Conservation (phyloP, 305 asterid species). For the Fraxinus ornus region DNA sequence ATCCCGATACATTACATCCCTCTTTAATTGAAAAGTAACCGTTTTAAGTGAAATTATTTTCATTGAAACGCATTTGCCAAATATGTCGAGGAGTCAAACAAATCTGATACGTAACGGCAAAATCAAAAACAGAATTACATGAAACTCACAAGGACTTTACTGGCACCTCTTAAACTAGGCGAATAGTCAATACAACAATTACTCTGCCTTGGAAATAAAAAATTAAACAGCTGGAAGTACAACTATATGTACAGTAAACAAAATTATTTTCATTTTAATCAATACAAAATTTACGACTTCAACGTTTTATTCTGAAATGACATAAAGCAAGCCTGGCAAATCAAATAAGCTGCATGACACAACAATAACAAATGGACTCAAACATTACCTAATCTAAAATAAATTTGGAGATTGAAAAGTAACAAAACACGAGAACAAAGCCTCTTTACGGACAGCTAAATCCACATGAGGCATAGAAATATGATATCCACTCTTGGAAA, state of each 20-base stretch:
- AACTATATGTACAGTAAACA: conserved; percentile 10
- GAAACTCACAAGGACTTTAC: background rate
- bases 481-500: background rate
- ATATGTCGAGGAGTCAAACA: background rate
- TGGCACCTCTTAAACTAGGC: background rate
- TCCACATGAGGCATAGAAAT: background rate
- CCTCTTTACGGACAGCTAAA: background rate
- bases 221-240: background rate
- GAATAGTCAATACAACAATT: conserved; percentile 11
- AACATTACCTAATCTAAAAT: conserved; percentile 12
- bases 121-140: conserved; percentile 11
- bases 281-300: background rate
- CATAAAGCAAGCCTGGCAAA: background rate
- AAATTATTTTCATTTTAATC: background rate
- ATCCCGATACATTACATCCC: background rate
- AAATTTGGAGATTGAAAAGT: background rate
- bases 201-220: conserved; percentile 2
- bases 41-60: conserved; percentile 16
- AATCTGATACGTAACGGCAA: conserved; percentile 6
- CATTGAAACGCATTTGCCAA: background rate
- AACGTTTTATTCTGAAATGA: background rate
- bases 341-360: conserved; percentile 1
- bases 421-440: background rate
- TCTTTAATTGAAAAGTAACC: background rate
- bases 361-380: background rate